Evolutionary conservation across 2,329 filamentous ascomycete species (phyloP).

Genomic region (Aureobasidium sp.): DNA sequence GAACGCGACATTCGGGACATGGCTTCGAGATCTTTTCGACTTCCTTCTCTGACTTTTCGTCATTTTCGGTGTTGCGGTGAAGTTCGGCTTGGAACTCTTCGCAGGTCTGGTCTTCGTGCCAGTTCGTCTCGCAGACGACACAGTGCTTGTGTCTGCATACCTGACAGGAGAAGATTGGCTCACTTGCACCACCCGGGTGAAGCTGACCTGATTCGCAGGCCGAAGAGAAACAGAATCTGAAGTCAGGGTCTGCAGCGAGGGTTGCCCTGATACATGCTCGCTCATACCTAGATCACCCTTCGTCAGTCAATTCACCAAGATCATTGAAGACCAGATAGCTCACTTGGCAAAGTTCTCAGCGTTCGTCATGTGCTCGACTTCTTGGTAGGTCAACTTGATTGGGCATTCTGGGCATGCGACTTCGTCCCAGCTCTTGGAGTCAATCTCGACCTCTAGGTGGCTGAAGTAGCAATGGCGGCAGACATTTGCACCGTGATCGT

Average conservation of each 20-base stretch:
- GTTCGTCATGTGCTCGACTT: background rate
- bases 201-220: conserved; percentile 15
- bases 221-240: background rate
- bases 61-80: background rate
- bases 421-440: background rate
- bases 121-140: conserved; percentile 22
- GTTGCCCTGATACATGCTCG: background rate
- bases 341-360: background rate
- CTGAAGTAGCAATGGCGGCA: background rate
- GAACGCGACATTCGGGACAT: background rate
- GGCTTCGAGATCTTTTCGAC: background rate
- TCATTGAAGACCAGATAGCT: background rate
- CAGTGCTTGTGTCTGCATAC: conserved; percentile 23
- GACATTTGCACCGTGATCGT: background rate
- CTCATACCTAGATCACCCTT: background rate
- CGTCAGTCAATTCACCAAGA: background rate
- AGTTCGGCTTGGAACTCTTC: background rate
- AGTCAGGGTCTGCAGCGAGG: background rate
- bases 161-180: conserved; percentile 21
- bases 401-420: background rate
- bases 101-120: conserved; percentile 25
- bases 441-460: background rate
- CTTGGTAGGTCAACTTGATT: background rate
- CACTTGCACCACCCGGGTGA: conserved; percentile 14
- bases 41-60: background rate